phyloP scores from a whole-genome alignment of 805 yeast genomes.

The Zygoascus bituminiphila region DNA sequence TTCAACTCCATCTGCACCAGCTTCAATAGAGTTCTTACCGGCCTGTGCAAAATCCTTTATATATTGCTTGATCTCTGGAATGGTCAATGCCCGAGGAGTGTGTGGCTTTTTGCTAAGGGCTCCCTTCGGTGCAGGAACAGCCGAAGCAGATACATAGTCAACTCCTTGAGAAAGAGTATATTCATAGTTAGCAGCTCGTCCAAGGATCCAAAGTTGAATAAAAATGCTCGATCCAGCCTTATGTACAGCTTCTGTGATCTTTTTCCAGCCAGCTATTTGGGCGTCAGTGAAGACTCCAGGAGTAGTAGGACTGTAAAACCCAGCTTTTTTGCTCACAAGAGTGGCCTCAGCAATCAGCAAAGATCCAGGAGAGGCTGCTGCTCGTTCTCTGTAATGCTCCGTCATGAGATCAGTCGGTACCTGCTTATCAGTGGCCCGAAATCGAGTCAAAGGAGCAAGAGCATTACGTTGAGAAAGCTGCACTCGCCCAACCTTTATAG shows the following conservation, averaged over 20 bases:
- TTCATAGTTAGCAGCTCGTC: slow-evolving; percentile 30
- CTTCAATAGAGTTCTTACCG: slow-evolving; percentile 37
- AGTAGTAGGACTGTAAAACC: slow-evolving; percentile 29
- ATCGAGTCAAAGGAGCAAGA: slow-evolving; percentile 46
- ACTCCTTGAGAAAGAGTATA: slow-evolving; percentile 6
- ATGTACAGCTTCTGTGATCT: slow-evolving; percentile 38
- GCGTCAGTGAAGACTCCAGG: slow-evolving; percentile 60
- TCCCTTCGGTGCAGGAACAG: slow-evolving; percentile 5
- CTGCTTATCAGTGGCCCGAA: slow-evolving; percentile 29
- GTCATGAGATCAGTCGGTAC: slow-evolving; percentile 40
- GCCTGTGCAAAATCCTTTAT: not conserved
- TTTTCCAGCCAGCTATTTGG: slow-evolving; percentile 76
- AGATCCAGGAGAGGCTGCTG: slow-evolving; percentile 44
- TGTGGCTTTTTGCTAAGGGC: slow-evolving; percentile 7
- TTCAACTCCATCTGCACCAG: slow-evolving; percentile 59
- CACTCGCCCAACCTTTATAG: slow-evolving; percentile 23
- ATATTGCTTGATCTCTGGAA: slow-evolving; percentile 10
- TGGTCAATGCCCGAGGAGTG: slow-evolving; percentile 38
- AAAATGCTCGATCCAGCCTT: slow-evolving; percentile 30
- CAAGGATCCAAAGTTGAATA: slow-evolving; percentile 39
- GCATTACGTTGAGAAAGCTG: slow-evolving; percentile 35
- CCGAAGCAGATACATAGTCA: slow-evolving; percentile 14
- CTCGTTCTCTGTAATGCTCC: slow-evolving; percentile 49
- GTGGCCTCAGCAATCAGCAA: slow-evolving; percentile 56
- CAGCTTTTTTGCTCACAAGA: slow-evolving; percentile 35